phyloP scores from a whole-genome alignment of 2,329 filamentous ascomycete genomes.

The Calycina herbarum region DNA sequence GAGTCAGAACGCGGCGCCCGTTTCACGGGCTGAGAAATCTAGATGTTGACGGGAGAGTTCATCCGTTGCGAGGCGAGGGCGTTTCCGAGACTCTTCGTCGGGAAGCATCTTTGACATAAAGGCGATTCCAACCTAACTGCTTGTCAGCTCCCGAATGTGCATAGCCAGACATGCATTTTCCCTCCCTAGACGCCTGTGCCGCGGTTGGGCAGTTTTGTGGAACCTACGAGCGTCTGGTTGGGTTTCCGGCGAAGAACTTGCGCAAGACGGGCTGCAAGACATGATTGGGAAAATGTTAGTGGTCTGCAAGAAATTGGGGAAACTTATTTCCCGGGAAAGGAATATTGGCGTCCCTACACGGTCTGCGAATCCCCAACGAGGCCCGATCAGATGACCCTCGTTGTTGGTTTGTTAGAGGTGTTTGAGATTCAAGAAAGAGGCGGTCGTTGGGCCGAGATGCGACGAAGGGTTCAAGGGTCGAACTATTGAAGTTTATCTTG shows the following conservation, averaged over 20 bases:
- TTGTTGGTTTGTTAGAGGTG: not conserved
- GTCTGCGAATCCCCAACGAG: not conserved
- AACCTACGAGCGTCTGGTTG: not conserved
- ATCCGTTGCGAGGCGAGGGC: not conserved
- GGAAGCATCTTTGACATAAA: not conserved
- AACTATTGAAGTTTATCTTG: conserved; percentile 3
- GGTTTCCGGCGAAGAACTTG: not conserved
- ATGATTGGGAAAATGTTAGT: not conserved
- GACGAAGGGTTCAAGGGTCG: not conserved
- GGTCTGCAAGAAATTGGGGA: not conserved
- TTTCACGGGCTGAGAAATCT: not conserved
- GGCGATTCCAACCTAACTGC: not conserved
- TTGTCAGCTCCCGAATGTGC: not conserved
- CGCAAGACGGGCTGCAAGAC: not conserved
- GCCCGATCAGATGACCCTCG: not conserved
- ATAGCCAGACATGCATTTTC: too few species aligned
- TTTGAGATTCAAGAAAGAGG: not conserved
- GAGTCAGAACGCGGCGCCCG: not conserved
- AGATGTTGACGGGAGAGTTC: not conserved
- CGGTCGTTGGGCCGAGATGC: not conserved
- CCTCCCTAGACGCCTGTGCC: not conserved
- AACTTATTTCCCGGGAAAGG: not conserved
- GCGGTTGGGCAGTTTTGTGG: not conserved
- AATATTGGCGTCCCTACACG: not conserved
- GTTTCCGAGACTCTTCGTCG: not conserved